Evolutionary conservation across 352 stramenopile genomes (phyloP).

Genomic region (Phytophthora boehmeriae): DNA sequence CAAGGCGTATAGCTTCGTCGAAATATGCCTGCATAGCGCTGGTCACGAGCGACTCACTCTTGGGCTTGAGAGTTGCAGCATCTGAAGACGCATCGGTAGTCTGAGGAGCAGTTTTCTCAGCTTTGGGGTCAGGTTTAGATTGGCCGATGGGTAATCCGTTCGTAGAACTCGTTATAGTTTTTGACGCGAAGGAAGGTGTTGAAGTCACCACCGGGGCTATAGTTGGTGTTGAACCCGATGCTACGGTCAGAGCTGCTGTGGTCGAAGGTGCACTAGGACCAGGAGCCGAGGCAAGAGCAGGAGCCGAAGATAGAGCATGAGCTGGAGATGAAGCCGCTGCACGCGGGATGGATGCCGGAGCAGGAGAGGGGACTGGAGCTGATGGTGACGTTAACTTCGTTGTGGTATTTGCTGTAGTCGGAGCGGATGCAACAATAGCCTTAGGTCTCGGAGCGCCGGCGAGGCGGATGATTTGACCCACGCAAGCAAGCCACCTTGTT

Average conservation of each 20-base stretch:
- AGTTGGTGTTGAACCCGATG: not conserved
- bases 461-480: conserved; percentile 72
- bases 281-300: not conserved
- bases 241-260: not conserved
- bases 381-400: not conserved
- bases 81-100: conserved; percentile 3
- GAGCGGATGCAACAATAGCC: conserved; percentile 1
- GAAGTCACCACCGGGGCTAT: conserved; percentile 3
- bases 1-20: conserved; percentile 62
- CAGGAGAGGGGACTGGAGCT: not conserved
- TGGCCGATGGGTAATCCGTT: conserved; percentile 8
- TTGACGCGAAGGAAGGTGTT: not conserved
- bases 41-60: conserved; percentile 29
- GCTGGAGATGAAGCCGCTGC: not conserved
- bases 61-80: conserved; percentile 8
- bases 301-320: not conserved
- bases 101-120: not conserved
- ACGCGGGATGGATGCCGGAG: not conserved
- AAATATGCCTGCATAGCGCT: conserved; percentile 56
- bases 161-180: not conserved
- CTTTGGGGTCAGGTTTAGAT: conserved; percentile 14
- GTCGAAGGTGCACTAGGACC: not conserved
- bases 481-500: conserved; percentile 68
- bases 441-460: conserved; percentile 31
- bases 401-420: not conserved